Percentiles rank a stretch among this genome's conserved stretches.
Evolutionary conservation across 139 green algal species (phyloP).

Genomic region (Diplosphaera chodatii): DNA sequence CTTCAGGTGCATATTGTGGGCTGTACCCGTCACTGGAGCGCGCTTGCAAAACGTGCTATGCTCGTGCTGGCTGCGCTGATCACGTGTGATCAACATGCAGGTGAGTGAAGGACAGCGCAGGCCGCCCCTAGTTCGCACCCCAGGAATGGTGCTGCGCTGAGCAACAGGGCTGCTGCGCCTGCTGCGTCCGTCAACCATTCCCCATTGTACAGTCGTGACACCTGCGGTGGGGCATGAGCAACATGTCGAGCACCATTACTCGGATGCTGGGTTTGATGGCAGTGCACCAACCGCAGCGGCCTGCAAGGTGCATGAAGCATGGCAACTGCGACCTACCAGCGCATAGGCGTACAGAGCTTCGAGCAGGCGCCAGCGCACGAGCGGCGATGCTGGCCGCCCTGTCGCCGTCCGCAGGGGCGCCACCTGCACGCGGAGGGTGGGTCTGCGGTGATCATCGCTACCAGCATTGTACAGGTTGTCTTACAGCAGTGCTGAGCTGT

Average conservation of each 20-base stretch:
- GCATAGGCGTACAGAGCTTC: constrained; percentile 61
- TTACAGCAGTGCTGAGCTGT: too few species aligned
- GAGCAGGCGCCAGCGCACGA: constrained; percentile 46
- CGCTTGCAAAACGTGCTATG: too few species aligned
- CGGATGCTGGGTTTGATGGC: too few species aligned
- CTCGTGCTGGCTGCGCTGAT: constrained; percentile 1
- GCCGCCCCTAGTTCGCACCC: background rate
- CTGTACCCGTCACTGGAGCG: too few species aligned
- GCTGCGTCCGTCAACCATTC: constrained; percentile 18
- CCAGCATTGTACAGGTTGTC: too few species aligned
- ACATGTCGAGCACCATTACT: too few species aligned
- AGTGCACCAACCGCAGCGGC: too few species aligned
- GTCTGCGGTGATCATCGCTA: too few species aligned
- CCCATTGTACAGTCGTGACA: constrained; percentile 47
- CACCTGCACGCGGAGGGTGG: constrained; percentile 1
- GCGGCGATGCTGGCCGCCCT: constrained; percentile 29
- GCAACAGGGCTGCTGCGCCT: constrained; percentile 16
- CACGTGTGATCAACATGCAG: background rate
- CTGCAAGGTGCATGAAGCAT: too few species aligned
- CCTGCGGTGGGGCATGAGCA: too few species aligned
- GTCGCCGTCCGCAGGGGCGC: constrained; percentile 32
- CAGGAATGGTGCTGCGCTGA: background rate
- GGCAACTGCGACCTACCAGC: constrained; percentile 6
- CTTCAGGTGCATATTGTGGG: too few species aligned
- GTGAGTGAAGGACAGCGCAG: background rate